Evolutionary conservation across 1,284 basidiomycete species (phyloP).

Genomic region (Wolfiporia cocos): DNA sequence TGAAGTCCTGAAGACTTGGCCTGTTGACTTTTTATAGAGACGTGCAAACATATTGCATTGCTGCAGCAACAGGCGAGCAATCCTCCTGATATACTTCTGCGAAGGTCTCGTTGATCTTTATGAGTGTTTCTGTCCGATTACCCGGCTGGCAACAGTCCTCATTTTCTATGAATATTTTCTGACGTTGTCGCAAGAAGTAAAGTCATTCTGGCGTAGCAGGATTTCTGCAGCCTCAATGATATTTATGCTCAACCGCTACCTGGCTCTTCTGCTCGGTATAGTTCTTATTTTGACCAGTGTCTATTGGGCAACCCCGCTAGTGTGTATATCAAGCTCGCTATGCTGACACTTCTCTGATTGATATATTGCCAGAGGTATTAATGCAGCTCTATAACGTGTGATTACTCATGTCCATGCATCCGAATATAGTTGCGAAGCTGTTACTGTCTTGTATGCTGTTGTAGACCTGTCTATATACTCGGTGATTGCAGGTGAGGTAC

Average conservation of each 20-base stretch:
- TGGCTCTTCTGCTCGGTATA: neutral
- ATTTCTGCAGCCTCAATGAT: slow-evolving; percentile 6
- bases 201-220: slow-evolving; percentile 9
- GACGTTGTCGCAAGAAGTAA: slow-evolving; percentile 8
- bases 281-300: neutral
- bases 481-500: neutral
- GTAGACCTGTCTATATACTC: neutral
- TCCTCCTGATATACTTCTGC: no score
- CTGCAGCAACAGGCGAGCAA: no score
- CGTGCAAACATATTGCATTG: no score
- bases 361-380: neutral
- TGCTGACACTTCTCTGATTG: neutral
- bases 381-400: neutral
- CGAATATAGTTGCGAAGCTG: neutral
- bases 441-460: neutral
- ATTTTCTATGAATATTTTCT: slow-evolving; percentile 10
- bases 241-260: slow-evolving; percentile 13
- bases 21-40: no score
- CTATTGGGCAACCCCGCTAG: neutral
- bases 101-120: no score
- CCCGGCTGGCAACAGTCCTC: slow-evolving; percentile 3
- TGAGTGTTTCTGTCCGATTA: no score
- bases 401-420: neutral
- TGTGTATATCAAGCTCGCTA: neutral
- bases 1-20: no score